Evolutionary conservation across 306 rosid genomes (phyloP), one percentile per base, ranked within the genome.

Genomic region (Gastrolobium bilobum): DNA sequence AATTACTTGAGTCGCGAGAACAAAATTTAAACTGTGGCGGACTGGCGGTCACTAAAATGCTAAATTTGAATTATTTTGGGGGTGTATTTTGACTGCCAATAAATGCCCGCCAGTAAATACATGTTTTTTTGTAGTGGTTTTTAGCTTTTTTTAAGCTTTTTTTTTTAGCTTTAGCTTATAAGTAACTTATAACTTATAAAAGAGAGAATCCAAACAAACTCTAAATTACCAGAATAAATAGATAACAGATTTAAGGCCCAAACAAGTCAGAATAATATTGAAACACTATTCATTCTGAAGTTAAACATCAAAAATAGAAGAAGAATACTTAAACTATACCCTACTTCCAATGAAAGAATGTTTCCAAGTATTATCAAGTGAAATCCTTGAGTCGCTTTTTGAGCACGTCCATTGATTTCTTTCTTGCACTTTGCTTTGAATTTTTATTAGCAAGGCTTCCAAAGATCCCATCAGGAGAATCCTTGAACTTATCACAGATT

Each of bases 381-480:
- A 90, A 90, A 84, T 93, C 99, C 85, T 92, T 95, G 38, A 95
- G 92, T 61, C 96, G 78, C 86, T 89, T 95, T 81, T 88, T 92
- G 74, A 95, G 96, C 70, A 81, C 42, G 14, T 95, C 98, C 93
- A 95, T 84, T 50, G 99, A 93, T 80, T 83, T 95, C 94, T 93
- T 95, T 51, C 86, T 82, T 1, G 93, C 79, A 76, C 90, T 93
- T 83, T 89, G 97, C 87, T 90, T 92, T 10, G 86, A 73, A 75
- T 78, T 91, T 83, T 94, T 90, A 70, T 52, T 90, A 6, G 94
- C 79, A 70, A 95, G 97, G 90, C 93, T 95, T 79, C 98, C 98
- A 34, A 95, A 93, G 46, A 95, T 85, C 15, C 96, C 91, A 78
- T 95, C 99, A 0, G 96, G 71, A 56, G 98, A 60, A 72, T 95